These are phyloP conservation scores for Beta corolliflora DNA, from an alignment of 179 eudicot species.

Conservation along the genomic window DNA sequence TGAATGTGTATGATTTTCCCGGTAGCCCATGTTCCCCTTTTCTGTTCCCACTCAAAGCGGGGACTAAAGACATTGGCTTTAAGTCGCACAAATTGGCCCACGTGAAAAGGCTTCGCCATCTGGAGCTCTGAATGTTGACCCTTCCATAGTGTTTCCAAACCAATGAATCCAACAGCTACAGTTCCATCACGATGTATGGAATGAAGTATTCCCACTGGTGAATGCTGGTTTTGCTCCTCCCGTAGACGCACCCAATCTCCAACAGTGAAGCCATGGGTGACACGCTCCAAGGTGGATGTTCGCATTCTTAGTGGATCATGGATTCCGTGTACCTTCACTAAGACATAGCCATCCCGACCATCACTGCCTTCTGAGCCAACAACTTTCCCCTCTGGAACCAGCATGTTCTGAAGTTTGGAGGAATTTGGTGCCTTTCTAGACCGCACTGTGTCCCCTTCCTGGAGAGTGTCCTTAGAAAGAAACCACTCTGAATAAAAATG, in stretches of 20 bases:
- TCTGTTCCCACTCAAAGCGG: slow-evolving; percentile 76
- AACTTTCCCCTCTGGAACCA: slow-evolving; percentile 69
- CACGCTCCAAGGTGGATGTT: slow-evolving; percentile 58
- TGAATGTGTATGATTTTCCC: slow-evolving; percentile 62
- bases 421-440: slow-evolving; percentile 66
- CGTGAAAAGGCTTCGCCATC: slow-evolving; percentile 61
- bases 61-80: slow-evolving; percentile 62
- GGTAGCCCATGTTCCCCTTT: slow-evolving; percentile 59
- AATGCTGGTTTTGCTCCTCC: slow-evolving; percentile 61
- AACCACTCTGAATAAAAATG: slow-evolving; percentile 70
- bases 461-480: slow-evolving; percentile 66
- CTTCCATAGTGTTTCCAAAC: slow-evolving; percentile 72
- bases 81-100: slow-evolving; percentile 66
- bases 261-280: slow-evolving; percentile 69
- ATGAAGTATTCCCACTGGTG: slow-evolving; percentile 76
- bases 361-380: slow-evolving; percentile 58
- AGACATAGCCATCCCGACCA: slow-evolving; percentile 47
- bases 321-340: slow-evolving; percentile 75
- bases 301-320: slow-evolving; percentile 80
- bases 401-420: slow-evolving; percentile 60
- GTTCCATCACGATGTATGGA: slow-evolving; percentile 63
- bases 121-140: slow-evolving; percentile 60
- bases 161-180: slow-evolving; percentile 64
- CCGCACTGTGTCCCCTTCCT: slow-evolving; percentile 76
- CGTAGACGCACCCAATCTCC: slow-evolving; percentile 85